Percentiles rank a stretch among this genome's conserved stretches.
Conservation (phyloP, 306 rosid species). For the Vigna hirtella region DNA sequence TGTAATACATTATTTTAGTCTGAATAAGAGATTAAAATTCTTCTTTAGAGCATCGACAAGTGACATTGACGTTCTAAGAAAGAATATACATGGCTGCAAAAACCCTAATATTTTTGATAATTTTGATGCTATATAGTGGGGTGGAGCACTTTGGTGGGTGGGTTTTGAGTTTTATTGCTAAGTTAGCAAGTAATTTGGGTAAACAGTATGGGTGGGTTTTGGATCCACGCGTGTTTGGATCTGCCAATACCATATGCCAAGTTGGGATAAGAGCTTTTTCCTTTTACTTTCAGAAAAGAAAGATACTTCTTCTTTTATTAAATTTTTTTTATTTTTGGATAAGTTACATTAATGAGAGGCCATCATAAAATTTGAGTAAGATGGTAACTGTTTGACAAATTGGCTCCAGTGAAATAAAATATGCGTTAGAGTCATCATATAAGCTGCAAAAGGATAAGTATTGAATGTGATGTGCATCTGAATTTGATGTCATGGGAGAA, state of each 20-base stretch:
- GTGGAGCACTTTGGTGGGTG: background rate
- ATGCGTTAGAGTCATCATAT: background rate
- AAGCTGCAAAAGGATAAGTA: constrained; percentile 21
- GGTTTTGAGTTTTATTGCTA: constrained; percentile 10
- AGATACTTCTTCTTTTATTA: background rate
- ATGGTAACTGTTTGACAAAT: constrained; percentile 19
- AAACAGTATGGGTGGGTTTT: background rate
- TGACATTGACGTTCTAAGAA: too few relatives aligned
- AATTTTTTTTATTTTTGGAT: background rate
- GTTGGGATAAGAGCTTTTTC: background rate
- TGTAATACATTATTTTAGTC: too few relatives aligned
- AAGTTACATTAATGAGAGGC: constrained; percentile 3
- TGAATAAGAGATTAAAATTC: background rate
- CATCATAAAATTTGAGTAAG: constrained; percentile 10
- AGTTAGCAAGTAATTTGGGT: constrained; percentile 38
- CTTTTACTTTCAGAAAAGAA: background rate
- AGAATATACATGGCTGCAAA: background rate
- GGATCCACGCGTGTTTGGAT: constrained; percentile 18
- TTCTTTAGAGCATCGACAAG: background rate
- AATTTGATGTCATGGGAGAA: background rate
- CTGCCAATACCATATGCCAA: background rate
- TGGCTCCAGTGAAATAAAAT: constrained; percentile 16
- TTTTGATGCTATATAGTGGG: background rate
- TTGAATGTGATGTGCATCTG: constrained; percentile 14
- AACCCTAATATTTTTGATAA: background rate